Percentiles rank a stretch among this genome's conserved stretches.
These are phyloP conservation scores for Phoma sp. DNA, from an alignment of 2,329 filamentous ascomycete species.

Conservation along the genomic window DNA sequence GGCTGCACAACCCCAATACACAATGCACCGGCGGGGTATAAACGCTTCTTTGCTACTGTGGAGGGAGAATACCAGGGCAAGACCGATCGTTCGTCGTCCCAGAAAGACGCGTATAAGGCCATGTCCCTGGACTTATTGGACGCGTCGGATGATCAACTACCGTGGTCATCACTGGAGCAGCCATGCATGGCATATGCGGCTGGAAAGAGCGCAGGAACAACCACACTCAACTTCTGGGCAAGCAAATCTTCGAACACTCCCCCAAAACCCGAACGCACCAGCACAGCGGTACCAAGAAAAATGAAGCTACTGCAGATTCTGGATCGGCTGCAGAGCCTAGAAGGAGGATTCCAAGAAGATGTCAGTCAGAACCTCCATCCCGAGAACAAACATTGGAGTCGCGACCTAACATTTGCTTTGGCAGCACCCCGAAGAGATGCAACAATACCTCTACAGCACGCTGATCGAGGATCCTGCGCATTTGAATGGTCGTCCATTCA, in stretches of 20 bases:
- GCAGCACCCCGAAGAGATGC: conserved; percentile 49
- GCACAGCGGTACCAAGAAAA: conserved; percentile 64
- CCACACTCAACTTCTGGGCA: conserved; percentile 74
- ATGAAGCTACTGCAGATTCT: conserved; percentile 60
- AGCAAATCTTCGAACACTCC: conserved; percentile 63
- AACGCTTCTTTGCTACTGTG: conserved; percentile 50
- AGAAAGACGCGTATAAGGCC: conserved; percentile 44
- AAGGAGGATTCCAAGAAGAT: conserved; percentile 51
- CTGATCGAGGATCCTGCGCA: conserved; percentile 73
- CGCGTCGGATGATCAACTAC: conserved; percentile 48
- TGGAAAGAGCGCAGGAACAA: conserved; percentile 70
- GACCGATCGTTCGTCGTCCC: conserved; percentile 47
- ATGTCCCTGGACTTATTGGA: conserved; percentile 48
- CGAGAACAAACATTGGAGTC: conserved; percentile 6
- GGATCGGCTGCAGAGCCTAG: conserved; percentile 51
- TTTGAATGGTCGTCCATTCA: conserved; percentile 61
- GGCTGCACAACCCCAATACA: conserved; percentile 47
- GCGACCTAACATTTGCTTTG: conserved; percentile 41
- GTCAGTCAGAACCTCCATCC: conserved; percentile 40
- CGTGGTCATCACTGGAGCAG: conserved; percentile 76
- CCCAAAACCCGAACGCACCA: conserved; percentile 64
- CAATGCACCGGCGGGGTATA: conserved; percentile 45
- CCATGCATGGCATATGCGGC: conserved; percentile 73
- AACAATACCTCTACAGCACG: conserved; percentile 69
- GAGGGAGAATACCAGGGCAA: conserved; percentile 45